phyloP scores from a whole-genome alignment of 176 grass and related monocot genomes.

The Cenchrus americanus region DNA sequence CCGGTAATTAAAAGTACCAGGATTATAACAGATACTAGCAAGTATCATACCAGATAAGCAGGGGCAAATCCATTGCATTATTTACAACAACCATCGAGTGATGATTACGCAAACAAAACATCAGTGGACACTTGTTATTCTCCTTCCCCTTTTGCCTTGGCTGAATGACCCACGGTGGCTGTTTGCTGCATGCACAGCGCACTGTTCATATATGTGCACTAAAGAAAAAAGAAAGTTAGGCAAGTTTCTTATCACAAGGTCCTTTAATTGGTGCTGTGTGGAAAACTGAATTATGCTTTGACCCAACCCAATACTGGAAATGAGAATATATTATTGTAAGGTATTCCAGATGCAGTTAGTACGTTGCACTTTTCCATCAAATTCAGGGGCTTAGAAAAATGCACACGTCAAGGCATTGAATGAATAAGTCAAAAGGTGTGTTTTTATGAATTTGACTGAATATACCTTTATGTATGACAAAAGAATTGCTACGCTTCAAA shows the following conservation, averaged over 20 bases:
- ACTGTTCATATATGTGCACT: constrained; percentile 48
- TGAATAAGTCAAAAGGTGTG: background rate
- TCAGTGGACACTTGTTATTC: constrained; percentile 34
- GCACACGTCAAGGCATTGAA: background rate
- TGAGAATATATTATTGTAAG: constrained; percentile 18
- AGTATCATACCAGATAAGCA: background rate
- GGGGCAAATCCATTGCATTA: constrained; percentile 1
- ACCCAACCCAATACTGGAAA: constrained; percentile 8
- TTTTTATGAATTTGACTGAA: constrained; percentile 13
- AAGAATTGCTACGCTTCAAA: background rate
- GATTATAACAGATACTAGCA: background rate
- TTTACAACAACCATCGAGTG: constrained; percentile 8
- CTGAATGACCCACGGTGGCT: constrained; percentile 45
- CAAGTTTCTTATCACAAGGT: constrained; percentile 44
- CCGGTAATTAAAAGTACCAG: background rate
- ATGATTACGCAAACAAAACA: background rate
- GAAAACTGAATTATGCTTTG: constrained; percentile 52
- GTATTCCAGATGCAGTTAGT: background rate
- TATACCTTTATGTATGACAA: background rate
- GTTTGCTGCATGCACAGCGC: constrained; percentile 38
- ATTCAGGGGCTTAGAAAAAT: background rate
- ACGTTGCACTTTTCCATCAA: background rate
- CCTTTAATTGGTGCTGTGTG: constrained; percentile 31
- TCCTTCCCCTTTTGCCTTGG: constrained; percentile 28
- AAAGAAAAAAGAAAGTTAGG: constrained; percentile 57